Evolutionary conservation across 148 eudicot genomes (phyloP), one percentile per base, ranked within the genome.

Genomic region (Nepenthes mirabilis): DNA sequence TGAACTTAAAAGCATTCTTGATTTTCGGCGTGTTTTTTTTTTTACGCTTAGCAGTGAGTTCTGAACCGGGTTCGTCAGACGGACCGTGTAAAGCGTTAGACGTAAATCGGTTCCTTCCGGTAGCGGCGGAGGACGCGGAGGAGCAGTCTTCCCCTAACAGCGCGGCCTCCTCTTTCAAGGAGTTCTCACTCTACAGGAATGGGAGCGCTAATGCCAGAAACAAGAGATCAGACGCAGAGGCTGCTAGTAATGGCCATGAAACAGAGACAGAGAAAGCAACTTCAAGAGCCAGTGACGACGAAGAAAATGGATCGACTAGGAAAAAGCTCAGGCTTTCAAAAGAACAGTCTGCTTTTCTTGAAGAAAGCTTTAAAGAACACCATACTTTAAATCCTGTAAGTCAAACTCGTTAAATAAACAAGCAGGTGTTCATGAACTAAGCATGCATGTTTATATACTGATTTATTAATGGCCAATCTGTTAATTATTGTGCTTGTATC

Each of bases 121-220:
- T 32, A 2, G 62, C 70, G 36, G 62, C 58, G 57, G 90, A 60
- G 63, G 87, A 73, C 0, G 70, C 65, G 45, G 74, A 74, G 33
- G 72, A 64, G 23, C 61, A 70, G 37, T 86, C 93, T 33, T 83
- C 93, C 0, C 86, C 89, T 2, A 83, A 79, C 64, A 83, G 89
- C 43, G 70, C 76, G 14, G 72, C 73, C 35, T 81, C 95, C 55
- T 81, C 87, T 9, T 87, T 83, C 36, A 77, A 81, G 95, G 89
- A 83, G 56, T 86, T 75, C 33, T 72, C 82, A 0, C 57, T 73
- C 5, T 78, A 77, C 52, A 72, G 70, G 6, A 50, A 50, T 3
- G 32, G 32, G 1, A 1, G 9, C 56, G 23, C 23, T 23, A 66
- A 34, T 32, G 65, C 60, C n/a, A 58, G 50, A 34, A 47, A 57